Evolutionary conservation across 768 basidiomycete species (phyloP), one percentile per base, ranked within the genome.

Genomic region (Boletus vermiculosoides): DNA sequence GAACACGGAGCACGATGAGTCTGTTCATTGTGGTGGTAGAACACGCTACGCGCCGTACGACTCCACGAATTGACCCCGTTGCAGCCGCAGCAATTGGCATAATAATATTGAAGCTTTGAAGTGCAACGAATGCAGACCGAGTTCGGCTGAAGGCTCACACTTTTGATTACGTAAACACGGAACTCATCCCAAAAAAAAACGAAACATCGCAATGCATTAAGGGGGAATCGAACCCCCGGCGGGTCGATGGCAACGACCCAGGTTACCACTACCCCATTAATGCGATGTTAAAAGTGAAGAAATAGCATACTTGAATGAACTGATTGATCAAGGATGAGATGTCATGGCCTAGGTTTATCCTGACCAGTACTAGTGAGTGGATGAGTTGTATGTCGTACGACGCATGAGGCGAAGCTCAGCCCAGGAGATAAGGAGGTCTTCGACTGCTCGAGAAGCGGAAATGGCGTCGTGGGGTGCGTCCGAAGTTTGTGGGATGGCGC

Each of bases 151-250:
- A n/a, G 45, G 42, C 15, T 44, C 12, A n/a, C 0, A 9, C n/a
- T 5, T 45, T 2, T 0, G 1, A 5, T 48, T 54, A 54, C 44
- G 22, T 52, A 46, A 52, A 8, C 15, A 42, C 9, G 0, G 16
- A 5, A 2, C 8, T 9, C 1, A 13, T 22, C 12, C 28, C 12
- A 13, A 22, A 41, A 46, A 30, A 40, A 30, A 28, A n/a, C n/a
- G 0, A 25, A 20, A 45, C 5, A 28, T 12, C 1, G 11, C 22
- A 36, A 9, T 66, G 64, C 64, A 65, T 66, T 63, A 65, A 66
- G 64, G 4, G 64, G 85, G 85, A 86, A 87, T 87, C 83, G 85
- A 87, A 87, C 85, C 85, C 85, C 84, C 85, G 86, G 86, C 86
- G 86, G 86, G 84, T 87, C 86, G 85, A 83, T 82, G 80, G 80